These are phyloP conservation scores for Vitis amurensis DNA, from an alignment of 164 flowering plant species.

Conservation along the genomic window DNA sequence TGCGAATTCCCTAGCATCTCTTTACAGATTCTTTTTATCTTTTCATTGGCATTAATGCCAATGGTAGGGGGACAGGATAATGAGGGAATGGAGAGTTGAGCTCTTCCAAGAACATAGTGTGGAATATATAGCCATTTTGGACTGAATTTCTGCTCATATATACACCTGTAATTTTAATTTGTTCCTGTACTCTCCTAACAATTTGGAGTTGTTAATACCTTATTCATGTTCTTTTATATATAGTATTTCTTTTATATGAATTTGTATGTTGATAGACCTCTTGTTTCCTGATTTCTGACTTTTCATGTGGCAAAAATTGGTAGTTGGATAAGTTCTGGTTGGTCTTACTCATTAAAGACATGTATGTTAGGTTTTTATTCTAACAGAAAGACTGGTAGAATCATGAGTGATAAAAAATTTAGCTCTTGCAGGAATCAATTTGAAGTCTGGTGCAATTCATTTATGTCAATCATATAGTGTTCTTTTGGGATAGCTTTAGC, in stretches of 20 bases:
- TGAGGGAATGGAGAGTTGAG: not conserved
- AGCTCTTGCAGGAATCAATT: not conserved
- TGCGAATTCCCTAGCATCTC: no score
- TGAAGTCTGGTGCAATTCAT: no score
- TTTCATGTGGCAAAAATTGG: no score
- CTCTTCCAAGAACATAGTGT: not conserved
- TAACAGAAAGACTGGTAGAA: not conserved
- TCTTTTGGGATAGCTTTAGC: no score
- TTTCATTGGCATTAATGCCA: no score
- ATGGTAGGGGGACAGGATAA: no score
- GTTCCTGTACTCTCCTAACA: no score
- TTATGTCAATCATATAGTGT: no score
- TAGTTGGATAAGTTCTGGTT: not conserved
- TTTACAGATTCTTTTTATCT: no score
- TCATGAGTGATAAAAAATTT: not conserved
- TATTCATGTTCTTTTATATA: not conserved
- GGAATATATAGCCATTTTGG: not conserved
- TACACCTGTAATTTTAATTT: not conserved
- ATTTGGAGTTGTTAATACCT: no score
- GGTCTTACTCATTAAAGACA: not conserved
- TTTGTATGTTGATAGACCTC: not conserved
- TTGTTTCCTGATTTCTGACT: not conserved
- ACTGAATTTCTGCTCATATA: not conserved
- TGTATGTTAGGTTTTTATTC: not conserved
- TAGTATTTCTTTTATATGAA: not conserved